Base-by-base conservation (phyloP, 106 monocot genomes). In the Dactylorhiza incarnata region DNA sequence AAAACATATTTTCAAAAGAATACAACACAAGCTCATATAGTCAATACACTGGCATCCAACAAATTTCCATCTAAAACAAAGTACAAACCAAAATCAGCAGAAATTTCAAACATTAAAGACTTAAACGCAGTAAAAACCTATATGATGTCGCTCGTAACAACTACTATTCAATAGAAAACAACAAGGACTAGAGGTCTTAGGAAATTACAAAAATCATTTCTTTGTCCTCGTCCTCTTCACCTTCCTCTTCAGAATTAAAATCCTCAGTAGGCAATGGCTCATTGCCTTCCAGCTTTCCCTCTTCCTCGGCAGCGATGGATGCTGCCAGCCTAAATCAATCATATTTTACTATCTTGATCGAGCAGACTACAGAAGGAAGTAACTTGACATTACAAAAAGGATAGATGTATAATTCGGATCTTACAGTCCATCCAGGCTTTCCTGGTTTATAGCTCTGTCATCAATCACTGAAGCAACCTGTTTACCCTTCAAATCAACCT, bases 251-350 rank as follows among this genome's bases (percentile, higher is more conserved):
- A 52, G 48, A 45, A 44, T 48, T 72, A 76, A 19, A 20, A 79
- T 79, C 78, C 9, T 26, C 68, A 24, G 78, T 23, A 53, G 85
- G 77, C 25, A 81, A 25, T 9, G 56, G 23, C 49, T 65, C 86
- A 71, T 45, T 49, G 12, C 11, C 58, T 37, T 19, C 62, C 43
- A 79, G 70, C 0, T 67, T 67, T 48, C 49, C 73, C 46, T 91
- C 93, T 81, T 94, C 94, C 76, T 99, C 99, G 6, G 97, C 94
- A 82, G 94, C 94, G 86, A 99, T 89, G 4, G 97, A 99, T 69
- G 93, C 94, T 23, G 94, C 97, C 70, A 99, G 49, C 81, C 93
- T 94, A 56, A 65, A 76, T 19, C 70, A n/a, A 73, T 43, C 24
- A 25, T 23, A 49, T 14, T 49, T 71, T n/a, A 45, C 15, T 52